A percentile compares a stretch with the other conserved stretches of the same genome.
Evolutionary conservation across 208 protist species (phyloP).

Genomic region (Angomonas ambiguus): DNA sequence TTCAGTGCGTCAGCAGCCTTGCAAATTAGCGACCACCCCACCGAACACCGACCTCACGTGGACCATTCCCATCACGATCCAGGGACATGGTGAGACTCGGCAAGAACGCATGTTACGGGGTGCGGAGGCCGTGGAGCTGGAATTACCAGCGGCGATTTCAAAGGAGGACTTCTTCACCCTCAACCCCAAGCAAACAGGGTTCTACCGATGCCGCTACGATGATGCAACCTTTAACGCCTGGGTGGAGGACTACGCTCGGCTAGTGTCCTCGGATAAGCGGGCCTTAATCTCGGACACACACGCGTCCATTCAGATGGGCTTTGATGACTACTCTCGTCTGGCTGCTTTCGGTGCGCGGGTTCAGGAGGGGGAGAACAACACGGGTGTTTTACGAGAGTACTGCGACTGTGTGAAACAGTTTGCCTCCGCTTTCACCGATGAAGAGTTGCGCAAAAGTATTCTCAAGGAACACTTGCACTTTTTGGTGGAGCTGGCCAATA

Average conservation of each 20-base stretch:
- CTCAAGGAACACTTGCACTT: conserved; percentile 24
- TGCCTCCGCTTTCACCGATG: conserved; percentile 37
- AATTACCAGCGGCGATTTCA: conserved; percentile 31
- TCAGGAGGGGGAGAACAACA: conserved; percentile 38
- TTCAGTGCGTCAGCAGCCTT: conserved; percentile 61
- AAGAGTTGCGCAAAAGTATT: conserved; percentile 18
- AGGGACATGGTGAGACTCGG: conserved; percentile 25
- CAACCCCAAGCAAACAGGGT: conserved; percentile 70
- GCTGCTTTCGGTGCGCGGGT: conserved; percentile 31
- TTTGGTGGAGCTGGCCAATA: conserved; percentile 18
- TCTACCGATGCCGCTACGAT: conserved; percentile 87
- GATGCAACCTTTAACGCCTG: conserved; percentile 44
- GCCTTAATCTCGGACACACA: conserved; percentile 72
- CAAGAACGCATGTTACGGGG: conserved; percentile 51
- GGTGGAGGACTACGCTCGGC: conserved; percentile 37
- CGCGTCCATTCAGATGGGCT: conserved; percentile 70
- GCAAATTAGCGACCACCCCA: conserved; percentile 37
- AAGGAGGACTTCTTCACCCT: conserved; percentile 44
- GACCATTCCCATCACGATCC: conserved; percentile 58
- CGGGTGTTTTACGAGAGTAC: conserved; percentile 55
- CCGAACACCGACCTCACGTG: conserved; percentile 32
- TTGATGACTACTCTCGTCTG: conserved; percentile 53
- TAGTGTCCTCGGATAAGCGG: conserved; percentile 41
- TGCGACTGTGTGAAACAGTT: conserved; percentile 28
- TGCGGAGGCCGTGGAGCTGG: conserved; percentile 29